phyloP scores from a whole-genome alignment of 78 protist genomes.

The Pelomyxa schiedti region DNA sequence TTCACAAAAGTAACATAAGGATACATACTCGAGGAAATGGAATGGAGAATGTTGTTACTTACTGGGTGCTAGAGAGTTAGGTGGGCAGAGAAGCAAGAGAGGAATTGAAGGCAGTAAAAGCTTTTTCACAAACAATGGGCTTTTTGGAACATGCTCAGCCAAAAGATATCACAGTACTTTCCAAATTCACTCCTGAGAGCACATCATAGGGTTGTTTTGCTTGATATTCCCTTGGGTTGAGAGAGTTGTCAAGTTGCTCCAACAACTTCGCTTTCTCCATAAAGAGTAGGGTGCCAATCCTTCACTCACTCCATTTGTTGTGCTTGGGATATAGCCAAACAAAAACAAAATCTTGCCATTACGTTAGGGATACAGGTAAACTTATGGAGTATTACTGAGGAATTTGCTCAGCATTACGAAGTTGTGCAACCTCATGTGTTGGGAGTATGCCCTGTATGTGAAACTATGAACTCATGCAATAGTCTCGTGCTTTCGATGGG shows the following conservation, averaged over 20 bases:
- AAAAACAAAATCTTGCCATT: too few species aligned
- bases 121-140: slow-evolving; percentile 22
- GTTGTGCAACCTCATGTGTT: slow-evolving; percentile 36
- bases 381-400: slow-evolving; percentile 27
- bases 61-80: too few species aligned
- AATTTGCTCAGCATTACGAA: slow-evolving; percentile 30
- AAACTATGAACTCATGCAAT: too few species aligned
- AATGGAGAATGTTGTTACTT: too few species aligned
- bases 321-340: slow-evolving; percentile 54
- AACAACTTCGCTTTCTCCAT: slow-evolving; percentile 15
- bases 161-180: slow-evolving; percentile 26
- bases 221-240: background rate
- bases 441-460: too few species aligned
- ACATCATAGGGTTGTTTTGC: too few species aligned
- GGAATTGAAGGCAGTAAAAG: slow-evolving; percentile 4
- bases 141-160: slow-evolving; percentile 35
- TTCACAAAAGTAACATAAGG: too few species aligned
- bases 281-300: slow-evolving; percentile 45
- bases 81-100: background rate
- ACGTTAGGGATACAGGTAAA: too few species aligned
- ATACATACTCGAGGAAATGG: too few species aligned
- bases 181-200: too few species aligned
- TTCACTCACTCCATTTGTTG: slow-evolving; percentile 30
- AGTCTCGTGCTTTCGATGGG: too few species aligned
- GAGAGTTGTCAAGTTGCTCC: slow-evolving; percentile 25